Conservation (phyloP, 177 flowering plant genomes). For the Vitis hybrid region DNA sequence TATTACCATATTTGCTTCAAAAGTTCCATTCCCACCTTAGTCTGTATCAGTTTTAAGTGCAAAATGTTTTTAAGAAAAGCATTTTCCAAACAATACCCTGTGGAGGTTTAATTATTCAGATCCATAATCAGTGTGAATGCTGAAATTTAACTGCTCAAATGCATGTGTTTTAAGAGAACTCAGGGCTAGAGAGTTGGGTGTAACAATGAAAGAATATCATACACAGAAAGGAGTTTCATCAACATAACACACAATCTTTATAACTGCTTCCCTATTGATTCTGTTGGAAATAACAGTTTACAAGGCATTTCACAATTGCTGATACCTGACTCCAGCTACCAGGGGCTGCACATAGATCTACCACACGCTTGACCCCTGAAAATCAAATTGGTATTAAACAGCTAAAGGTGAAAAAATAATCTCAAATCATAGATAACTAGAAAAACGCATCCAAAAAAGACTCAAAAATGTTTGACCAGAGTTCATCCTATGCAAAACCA, state of each 20-base stretch:
- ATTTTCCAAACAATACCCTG: too few relatives aligned
- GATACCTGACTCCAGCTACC: constrained; percentile 99
- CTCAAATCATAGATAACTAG: not conserved
- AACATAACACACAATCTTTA: not conserved
- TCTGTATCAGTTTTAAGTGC: not conserved
- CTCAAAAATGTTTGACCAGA: not conserved
- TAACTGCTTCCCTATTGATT: not conserved
- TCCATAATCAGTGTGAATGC: too few relatives aligned
- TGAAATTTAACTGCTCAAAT: too few relatives aligned
- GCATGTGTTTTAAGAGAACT: too few relatives aligned
- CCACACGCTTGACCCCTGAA: constrained; percentile 92
- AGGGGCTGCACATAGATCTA: constrained; percentile 99
- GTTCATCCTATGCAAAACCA: not conserved
- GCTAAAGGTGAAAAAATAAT: not conserved
- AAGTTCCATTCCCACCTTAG: not conserved
- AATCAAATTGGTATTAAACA: constrained; percentile 5
- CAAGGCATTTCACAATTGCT: constrained; percentile 2
- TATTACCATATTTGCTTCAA: not conserved
- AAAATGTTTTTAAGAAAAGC: not conserved
- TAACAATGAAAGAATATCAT: not conserved
- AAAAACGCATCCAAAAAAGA: not conserved
- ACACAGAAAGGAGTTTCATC: not conserved
- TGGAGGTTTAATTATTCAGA: too few relatives aligned
- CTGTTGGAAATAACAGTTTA: not conserved
- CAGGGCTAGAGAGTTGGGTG: not conserved